Conservation (phyloP, 73 alveolate genomes). For the Tetrahymena malaccensis region DNA sequence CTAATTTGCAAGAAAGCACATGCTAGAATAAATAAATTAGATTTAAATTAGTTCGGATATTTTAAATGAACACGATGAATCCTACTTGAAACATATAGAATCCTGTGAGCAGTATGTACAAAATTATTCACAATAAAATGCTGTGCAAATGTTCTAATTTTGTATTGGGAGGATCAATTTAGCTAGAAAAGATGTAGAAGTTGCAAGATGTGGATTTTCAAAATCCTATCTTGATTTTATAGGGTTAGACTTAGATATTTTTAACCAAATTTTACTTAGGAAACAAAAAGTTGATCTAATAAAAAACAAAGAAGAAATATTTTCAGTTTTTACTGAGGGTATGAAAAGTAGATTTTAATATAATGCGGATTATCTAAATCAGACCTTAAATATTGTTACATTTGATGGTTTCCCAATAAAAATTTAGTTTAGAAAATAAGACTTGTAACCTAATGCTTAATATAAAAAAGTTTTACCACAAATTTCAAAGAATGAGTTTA, state of each 20-base stretch:
- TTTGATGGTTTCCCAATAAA: not conserved
- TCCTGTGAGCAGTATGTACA: not conserved
- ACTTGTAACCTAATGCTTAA: not conserved
- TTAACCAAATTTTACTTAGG: not conserved
- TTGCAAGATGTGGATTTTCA: not conserved
- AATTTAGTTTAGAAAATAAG: not conserved
- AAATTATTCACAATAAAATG: not conserved
- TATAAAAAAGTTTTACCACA: not conserved
- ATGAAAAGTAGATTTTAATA: not conserved
- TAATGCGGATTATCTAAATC: not conserved
- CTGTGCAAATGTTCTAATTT: not conserved
- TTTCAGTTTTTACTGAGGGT: not conserved
- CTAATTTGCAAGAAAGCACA: not conserved
- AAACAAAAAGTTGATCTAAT: not conserved
- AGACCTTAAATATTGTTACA: not conserved
- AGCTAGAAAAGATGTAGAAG: not conserved
- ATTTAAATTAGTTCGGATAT: not conserved
- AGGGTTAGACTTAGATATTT: not conserved
- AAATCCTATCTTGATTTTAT: not conserved
- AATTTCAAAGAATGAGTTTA: not conserved
- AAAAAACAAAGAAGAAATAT: not conserved
- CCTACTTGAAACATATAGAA: not conserved
- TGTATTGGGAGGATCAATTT: not conserved
- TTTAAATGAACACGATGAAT: not conserved
- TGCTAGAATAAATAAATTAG: not conserved